A percentile compares a stretch with the other conserved stretches of the same genome.
These are phyloP conservation scores for Articulospora tetracladia DNA, from an alignment of 495 filamentous ascomycete species.

Conservation along the genomic window DNA sequence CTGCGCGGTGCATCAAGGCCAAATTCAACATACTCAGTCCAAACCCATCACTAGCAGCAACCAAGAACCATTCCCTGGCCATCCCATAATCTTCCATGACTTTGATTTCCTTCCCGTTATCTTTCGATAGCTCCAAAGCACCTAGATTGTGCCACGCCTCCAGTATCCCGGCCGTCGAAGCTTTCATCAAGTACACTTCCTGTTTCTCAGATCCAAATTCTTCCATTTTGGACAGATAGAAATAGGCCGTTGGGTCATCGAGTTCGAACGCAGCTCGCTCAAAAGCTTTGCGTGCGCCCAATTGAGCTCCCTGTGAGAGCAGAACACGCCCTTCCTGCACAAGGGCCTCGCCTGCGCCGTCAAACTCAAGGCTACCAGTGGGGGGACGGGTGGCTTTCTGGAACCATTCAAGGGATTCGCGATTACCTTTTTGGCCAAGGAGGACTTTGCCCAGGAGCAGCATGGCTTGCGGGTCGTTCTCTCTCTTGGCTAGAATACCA, in stretches of 20 bases:
- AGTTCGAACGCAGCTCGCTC: constrained; percentile 20
- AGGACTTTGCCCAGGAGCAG: constrained; percentile 16
- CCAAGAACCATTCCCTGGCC: constrained; percentile 23
- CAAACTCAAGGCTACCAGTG: constrained; percentile 6
- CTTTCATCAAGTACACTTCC: constrained; percentile 22
- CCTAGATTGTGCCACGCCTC: constrained; percentile 24
- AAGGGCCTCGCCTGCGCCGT: constrained; percentile 18
- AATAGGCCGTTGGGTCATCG: constrained; percentile 22
- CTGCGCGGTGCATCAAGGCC: constrained; percentile 13
- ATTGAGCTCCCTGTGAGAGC: not conserved
- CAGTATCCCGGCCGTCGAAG: constrained; percentile 14
- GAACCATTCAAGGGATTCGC: constrained; percentile 18
- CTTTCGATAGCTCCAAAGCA: constrained; percentile 7
- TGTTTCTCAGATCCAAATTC: constrained; percentile 3
- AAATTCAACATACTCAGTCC: constrained; percentile 22
- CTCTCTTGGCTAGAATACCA: constrained; percentile 9
- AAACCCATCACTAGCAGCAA: constrained; percentile 18
- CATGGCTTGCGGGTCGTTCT: constrained; percentile 23
- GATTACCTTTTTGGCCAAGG: not conserved
- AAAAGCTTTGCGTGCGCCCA: constrained; percentile 12
- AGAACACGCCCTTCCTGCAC: constrained; percentile 15
- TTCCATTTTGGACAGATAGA: constrained; percentile 17
- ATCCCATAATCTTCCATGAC: constrained; percentile 14
- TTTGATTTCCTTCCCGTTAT: not conserved
- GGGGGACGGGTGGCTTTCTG: constrained; percentile 13